Conservation (phyloP, 139 green algal genomes). For the Coelastrella sp. region DNA sequence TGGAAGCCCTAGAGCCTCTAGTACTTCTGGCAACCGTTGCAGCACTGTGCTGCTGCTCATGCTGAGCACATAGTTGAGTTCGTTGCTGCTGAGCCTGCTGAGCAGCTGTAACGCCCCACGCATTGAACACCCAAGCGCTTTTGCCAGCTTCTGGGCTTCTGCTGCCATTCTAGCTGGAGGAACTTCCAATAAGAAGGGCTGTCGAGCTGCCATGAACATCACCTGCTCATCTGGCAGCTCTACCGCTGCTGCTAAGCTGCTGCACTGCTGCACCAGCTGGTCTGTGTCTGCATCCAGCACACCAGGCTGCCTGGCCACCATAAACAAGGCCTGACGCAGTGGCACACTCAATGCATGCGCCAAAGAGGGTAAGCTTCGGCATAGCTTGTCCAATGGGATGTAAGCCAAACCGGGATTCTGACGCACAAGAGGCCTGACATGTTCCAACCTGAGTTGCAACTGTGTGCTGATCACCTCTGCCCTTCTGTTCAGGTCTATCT, state of each 20-base stretch:
- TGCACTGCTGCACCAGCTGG: background rate
- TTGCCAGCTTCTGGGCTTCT: slow-evolving; percentile 24
- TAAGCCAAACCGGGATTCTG: background rate
- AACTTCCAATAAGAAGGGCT: slow-evolving; percentile 13
- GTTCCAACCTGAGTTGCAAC: background rate
- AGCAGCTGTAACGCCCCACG: slow-evolving; percentile 39
- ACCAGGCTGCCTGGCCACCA: slow-evolving; percentile 10
- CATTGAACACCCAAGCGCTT: slow-evolving; percentile 19
- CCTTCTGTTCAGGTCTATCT: slow-evolving; percentile 12
- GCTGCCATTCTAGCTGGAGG: slow-evolving; percentile 8
- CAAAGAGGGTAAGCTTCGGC: background rate
- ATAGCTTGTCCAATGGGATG: slow-evolving; percentile 17
- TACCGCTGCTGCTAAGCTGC: slow-evolving; percentile 18
- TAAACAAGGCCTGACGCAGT: slow-evolving; percentile 35
- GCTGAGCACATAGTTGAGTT: slow-evolving; percentile 33
- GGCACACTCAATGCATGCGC: slow-evolving; percentile 30
- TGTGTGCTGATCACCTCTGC: slow-evolving; percentile 19
- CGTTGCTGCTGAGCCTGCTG: background rate
- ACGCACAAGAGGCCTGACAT: slow-evolving; percentile 12
- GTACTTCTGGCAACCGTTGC: slow-evolving; percentile 24
- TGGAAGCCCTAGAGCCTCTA: slow-evolving; percentile 39
- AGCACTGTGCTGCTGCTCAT: slow-evolving; percentile 36
- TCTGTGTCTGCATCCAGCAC: slow-evolving; percentile 1
- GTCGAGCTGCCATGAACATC: slow-evolving; percentile 42
- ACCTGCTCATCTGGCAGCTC: slow-evolving; percentile 37